Base-by-base conservation (phyloP, 2,329 filamentous ascomycete genomes). In the Cytospora piceicola region DNA sequence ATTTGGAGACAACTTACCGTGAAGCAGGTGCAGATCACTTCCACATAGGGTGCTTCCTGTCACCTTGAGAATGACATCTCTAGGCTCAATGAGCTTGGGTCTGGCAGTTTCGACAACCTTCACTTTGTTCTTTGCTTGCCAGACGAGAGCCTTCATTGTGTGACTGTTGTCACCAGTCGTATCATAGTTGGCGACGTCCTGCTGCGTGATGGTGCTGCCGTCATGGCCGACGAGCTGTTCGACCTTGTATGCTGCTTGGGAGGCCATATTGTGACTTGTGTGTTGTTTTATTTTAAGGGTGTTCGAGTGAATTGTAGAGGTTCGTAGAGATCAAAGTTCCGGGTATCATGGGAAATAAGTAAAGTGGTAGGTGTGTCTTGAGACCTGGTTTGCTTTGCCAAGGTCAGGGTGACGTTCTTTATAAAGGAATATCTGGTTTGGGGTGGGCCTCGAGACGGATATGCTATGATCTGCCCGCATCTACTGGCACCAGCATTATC, bases 61-160 rank as follows among this genome's bases (percentile, higher is more conserved):
- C 39, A 96, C 85, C 73, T 90, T 93, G 70, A 95, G 80, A 67
- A 96, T 93, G 14, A 94, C 91, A 73, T 96, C 93, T 60, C 81
- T 80, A 53, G 87, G 83, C 75, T 95, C 91, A 30, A 94, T 75
- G 34, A 95, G 82, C 71, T 84, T 88, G 2, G 93, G 92, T 71
- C 88, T 90, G 0, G 90, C 85, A 6, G 86, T 85, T 39, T 92
- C 85, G 58, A 88, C 83, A 22, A 96, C 81, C 73, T 90, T 78
- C 56, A 96, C 91, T 34, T 81, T 86, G 72, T 93, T 91, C 81
- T 94, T 95, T 61, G 91, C 90, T 77, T 90, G 87, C 93, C 93
- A 96, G 2, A 85, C 85, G 17, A 96, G 78, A 0, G 93, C 93
- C 76, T 92, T 90, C 90, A 96, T 95, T 20, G 78, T 90, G 71